These are phyloP conservation scores for Plasmodium berghei DNA, from an alignment of 169 alveolate species.

Conservation along the genomic window DNA sequence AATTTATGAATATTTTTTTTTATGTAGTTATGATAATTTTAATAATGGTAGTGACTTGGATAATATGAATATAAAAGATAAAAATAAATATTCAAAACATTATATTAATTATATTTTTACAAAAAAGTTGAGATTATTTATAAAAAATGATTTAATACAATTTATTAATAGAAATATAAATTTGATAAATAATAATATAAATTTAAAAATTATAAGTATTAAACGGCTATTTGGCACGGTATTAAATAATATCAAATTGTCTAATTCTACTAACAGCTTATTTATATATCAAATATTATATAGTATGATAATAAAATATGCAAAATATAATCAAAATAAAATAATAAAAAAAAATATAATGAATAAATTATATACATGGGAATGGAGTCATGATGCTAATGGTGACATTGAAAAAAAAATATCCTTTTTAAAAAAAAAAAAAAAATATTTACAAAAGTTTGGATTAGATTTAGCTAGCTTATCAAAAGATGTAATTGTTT, in stretches of 20 bases:
- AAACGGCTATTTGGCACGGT: slow-evolving; percentile 7
- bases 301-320: slow-evolving; percentile 29
- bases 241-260: neutral
- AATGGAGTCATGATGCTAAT: neutral
- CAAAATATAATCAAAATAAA: slow-evolving; percentile 21
- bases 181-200: neutral
- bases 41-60: neutral
- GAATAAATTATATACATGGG: neutral
- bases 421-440: slow-evolving; percentile 13
- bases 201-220: slow-evolving; percentile 33
- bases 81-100: neutral
- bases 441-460: slow-evolving; percentile 29
- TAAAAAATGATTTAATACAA: slow-evolving; percentile 64
- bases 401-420: slow-evolving; percentile 23
- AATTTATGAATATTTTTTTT: slow-evolving; percentile 2
- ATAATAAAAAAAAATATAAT: slow-evolving; percentile 12
- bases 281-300: slow-evolving; percentile 29
- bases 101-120: slow-evolving; percentile 9
- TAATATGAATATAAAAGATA: neutral
- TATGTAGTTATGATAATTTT: slow-evolving; percentile 44
- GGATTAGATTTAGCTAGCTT: slow-evolving; percentile 14
- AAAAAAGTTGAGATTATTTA: slow-evolving; percentile 23
- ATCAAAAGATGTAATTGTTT: slow-evolving; percentile 10
- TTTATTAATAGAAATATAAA: slow-evolving; percentile 41
- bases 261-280: neutral